Evolutionary conservation across 306 rosid species (phyloP), one percentile per base, ranked within the genome.

Genomic region (Malus orientalis): DNA sequence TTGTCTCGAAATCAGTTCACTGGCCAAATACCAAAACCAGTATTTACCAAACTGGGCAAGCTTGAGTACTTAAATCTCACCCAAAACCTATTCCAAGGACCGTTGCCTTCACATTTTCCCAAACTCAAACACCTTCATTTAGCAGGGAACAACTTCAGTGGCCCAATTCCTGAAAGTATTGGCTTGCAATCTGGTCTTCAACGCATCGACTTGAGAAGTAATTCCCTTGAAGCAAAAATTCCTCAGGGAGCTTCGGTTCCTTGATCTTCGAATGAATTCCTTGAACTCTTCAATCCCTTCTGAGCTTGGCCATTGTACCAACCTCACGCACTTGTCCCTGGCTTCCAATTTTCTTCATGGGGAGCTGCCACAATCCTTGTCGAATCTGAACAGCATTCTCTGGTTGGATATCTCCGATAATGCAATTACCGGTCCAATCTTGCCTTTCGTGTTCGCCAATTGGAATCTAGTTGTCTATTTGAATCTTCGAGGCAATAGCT

Each of bases 11-110:
- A 86, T 65, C 0, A 0, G 0, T 80, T 86, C 55, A 78, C 74
- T 25, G 82, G 85, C 72, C 83, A 44, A 62, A 70, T 81, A 49
- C 84, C 77, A 33, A 23, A 86, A 69, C 38, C 67, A 23, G 16
- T 86, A 45, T 81, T 81, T 59, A 64, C 78, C 73, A 83, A 82
- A 44, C 77, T 90, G 64, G 79, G 13, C 3, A 86, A 76, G 69
- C 96, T 92, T 13, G 86, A 88, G 79, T 81, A 71, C 78, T 86
- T 92, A 49, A 74, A 90, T 80, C 91, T 90, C 49, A 82, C 88
- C 4, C 3, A 29, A 12, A 77, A 82, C 69, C 47, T 8, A 6
- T 80, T 92, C 58, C 33, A 65, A 55, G 96, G 92, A 16, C 76
- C 73, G 2, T 36, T 89, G 23, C 85, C 93, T 42, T 49, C 86